Evolutionary conservation across 179 eudicot genomes (phyloP), one percentile per base, ranked within the genome.

Genomic region (Nepenthes alata): DNA sequence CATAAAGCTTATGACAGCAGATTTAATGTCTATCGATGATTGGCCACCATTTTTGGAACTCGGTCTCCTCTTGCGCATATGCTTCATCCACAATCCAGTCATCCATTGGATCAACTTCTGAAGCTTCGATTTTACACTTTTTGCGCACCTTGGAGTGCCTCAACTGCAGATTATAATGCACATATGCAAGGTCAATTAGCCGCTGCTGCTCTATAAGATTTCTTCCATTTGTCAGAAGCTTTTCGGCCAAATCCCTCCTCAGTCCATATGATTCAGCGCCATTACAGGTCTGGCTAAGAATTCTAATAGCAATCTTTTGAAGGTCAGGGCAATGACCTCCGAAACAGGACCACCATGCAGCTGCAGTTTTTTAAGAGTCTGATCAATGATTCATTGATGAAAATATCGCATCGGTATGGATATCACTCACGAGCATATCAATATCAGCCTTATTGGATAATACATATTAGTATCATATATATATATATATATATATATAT

Each of bases 251-350:
- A 16, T 62, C 73, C 67, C 82, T 81, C 64, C 69, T 80, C 11
- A 86, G 80, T n/a, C 64, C 76, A 68, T 80, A 87, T 45, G 65
- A 63, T 56, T 78, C 78, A 9, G 80, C 88, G 12, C 91, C 91
- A 13, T 74, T 70, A 48, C 96, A 86, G 12, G 81, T 79, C 70
- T 80, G 95, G 59, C 87, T 81, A 36, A 84, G 81, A 53, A 83
- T 59, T 70, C 69, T 73, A 49, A 89, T 35, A 3, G 91, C 88
- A 5, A 86, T 52, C 58, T 68, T 77, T 59, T 89, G 95, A 52
- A 89, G 71, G 35, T 86, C 82, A 3, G 90, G 86, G 68, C 83
- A 86, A 47, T 75, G 64, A 41, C 62, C 70, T 41, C 88, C 94
- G 37, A 67, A 80, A 6, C 35, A 25, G 6, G 76, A 61, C 94